Evolutionary conservation across 2,329 filamentous ascomycete genomes (phyloP).

Genomic region (Chaetomium strumarium): DNA sequence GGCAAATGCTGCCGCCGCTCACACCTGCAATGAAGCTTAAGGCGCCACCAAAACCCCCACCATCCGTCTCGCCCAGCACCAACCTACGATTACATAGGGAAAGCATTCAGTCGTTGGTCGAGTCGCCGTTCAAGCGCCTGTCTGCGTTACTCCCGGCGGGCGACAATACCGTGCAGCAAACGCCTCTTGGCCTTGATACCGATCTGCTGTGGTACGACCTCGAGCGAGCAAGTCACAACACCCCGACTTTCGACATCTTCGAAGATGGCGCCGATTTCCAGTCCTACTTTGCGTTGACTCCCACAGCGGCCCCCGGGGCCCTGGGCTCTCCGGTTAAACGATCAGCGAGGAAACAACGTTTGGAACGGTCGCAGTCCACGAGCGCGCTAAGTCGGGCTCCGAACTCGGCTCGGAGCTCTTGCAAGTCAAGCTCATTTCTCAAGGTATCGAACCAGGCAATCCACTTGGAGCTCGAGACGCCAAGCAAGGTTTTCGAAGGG

Average conservation of each 20-base stretch:
- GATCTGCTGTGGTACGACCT: conserved; percentile 51
- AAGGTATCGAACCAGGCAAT: conserved; percentile 40
- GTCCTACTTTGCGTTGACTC: conserved; percentile 33
- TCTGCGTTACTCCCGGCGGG: conserved; percentile 38
- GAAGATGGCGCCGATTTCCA: conserved; percentile 37
- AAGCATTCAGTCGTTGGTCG: conserved; percentile 72
- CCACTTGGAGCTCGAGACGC: conserved; percentile 43
- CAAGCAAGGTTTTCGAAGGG: conserved; percentile 51
- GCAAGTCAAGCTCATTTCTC: conserved; percentile 46
- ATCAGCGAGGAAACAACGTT: conserved; percentile 51
- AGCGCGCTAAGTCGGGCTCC: conserved; percentile 58
- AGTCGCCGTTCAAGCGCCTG: conserved; percentile 60
- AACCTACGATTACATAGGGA: conserved; percentile 85
- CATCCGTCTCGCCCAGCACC: conserved; percentile 87
- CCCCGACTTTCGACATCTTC: conserved; percentile 59
- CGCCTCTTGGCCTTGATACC: conserved; percentile 57
- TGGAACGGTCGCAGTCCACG: conserved; percentile 58
- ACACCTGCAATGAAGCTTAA: conserved; percentile 83
- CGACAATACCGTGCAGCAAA: conserved; percentile 52
- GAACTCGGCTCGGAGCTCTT: conserved; percentile 44
- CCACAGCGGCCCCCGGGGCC: conserved; percentile 33
- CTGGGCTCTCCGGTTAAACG: conserved; percentile 63
- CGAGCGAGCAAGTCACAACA: conserved; percentile 42
- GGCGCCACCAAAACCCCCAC: conserved; percentile 50
- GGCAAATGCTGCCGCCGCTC: conserved; percentile 65